Conservation (phyloP, 2,329 filamentous ascomycete genomes). For the Sporothrix euskadiensis region DNA sequence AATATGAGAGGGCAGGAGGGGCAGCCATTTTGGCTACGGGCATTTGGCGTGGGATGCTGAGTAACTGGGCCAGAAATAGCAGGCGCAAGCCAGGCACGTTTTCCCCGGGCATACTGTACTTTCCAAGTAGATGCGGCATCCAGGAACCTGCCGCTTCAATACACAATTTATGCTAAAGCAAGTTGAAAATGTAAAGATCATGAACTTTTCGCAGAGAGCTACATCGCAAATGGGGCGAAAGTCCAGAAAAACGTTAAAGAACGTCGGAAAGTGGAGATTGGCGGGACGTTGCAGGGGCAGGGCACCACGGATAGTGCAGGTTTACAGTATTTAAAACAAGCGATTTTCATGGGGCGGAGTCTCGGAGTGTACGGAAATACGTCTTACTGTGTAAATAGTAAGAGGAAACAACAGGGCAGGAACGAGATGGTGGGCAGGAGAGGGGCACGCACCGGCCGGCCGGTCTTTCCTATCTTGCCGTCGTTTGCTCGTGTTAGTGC, state of each 20-base stretch:
- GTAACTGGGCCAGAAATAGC: not conserved
- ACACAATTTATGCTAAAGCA: not conserved
- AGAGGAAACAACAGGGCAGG: not conserved
- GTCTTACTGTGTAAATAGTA: too few relatives aligned
- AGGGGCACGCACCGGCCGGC: constrained; percentile 7
- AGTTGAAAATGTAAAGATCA: not conserved
- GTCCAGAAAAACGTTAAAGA: not conserved
- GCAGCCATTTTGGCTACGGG: not conserved
- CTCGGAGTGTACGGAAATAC: not conserved
- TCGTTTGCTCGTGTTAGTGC: not conserved
- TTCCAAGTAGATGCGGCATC: not conserved
- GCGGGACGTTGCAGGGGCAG: constrained; percentile 15
- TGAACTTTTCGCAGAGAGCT: constrained; percentile 15
- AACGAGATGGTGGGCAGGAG: constrained; percentile 8
- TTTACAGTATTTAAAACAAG: not conserved
- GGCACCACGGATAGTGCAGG: not conserved
- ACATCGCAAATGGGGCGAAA: not conserved
- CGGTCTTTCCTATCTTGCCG: constrained; percentile 6
- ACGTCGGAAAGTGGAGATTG: constrained; percentile 14
- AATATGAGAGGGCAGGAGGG: not conserved
- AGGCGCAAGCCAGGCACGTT: constrained; percentile 8
- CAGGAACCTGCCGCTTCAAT: not conserved
- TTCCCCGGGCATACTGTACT: not conserved
- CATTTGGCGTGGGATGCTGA: constrained; percentile 11
- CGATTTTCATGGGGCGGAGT: not conserved